Evolutionary conservation across 2,329 filamentous ascomycete species (phyloP), one percentile per base, ranked within the genome.

Genomic region (Colletotrichum magnum): DNA sequence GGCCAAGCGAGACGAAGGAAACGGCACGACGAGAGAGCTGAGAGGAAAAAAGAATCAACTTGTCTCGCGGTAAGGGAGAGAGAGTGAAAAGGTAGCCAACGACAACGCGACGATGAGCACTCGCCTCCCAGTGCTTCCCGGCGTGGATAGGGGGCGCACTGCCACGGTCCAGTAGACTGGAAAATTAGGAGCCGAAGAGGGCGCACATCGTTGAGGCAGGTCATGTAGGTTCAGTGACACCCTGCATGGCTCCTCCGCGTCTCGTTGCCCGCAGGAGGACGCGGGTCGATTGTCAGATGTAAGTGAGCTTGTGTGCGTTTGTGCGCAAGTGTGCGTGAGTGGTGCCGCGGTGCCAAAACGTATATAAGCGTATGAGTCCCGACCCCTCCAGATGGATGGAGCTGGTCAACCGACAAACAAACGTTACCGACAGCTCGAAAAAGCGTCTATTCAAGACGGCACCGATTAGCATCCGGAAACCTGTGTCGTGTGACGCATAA

Each of bases 331-430:
- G 56, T 43, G 45, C 41, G 61, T 54, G 54, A 39, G 60, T 68
- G 67, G 67, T 67, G 52, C 62, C 53, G 64, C 41, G 51, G 52
- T 52, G 36, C 28, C 51, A 61, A 69, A 67, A 69, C 56, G 39
- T 69, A 69, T 69, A 67, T 66, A 69, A 69, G 57, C 51, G 62
- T 61, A 60, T 56, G 62, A 64, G 56, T 67, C 67, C 66, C 64
- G 50, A 61, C 62, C 62, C 50, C 58, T 61, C 36, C 51, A 50
- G 51, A 39, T 51, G 51, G 45, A 69, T 41, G 62, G 56, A 67
- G 67, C 63, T 58, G 56, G 18, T 57, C 50, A 36, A 61, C 57
- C 57, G 57, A 57, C 63, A 68, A 58, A 65, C 28, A 56, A 45
- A 59, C 13, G 41, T 66, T 47, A 32, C 51, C 62, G 67, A 54